Evolutionary conservation across 192 early-diverging fungal genomes (phyloP), one percentile per base, ranked within the genome.

Genomic region (Coemansia nantahalensis): DNA sequence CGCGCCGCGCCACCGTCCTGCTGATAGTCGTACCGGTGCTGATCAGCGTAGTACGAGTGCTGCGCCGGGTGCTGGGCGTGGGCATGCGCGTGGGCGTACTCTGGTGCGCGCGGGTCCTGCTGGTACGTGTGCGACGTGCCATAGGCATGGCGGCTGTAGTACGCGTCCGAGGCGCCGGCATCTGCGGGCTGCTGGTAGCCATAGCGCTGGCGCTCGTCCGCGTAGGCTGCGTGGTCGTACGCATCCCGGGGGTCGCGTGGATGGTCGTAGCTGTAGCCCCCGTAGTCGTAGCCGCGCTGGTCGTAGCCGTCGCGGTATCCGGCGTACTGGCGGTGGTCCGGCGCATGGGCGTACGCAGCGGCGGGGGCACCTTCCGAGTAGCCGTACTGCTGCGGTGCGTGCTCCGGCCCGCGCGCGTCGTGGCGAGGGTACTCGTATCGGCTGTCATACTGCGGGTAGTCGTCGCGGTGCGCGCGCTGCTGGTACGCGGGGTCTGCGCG

Each of bases 291-390:
- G 21, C 65, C 60, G 10, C 54, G 61, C 15, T 53, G 41, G 26
- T 38, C 38, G 33, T 75, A 75, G 12, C 44, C 55, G 14, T 67
- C 64, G 36, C 59, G 63, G 31, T 67, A 75, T 16, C 56, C 71
- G 6, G 71, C 41, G 38, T 68, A 75, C 18, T 31, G 17, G 12
- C 18, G 54, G 21, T 48, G 46, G 30, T 44, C 42, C 30, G 24
- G 32, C 10, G 47, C 40, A 9, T 42, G 51, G 17, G 49, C 8
- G 16, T 59, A 59, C 14, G 26, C 24, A 13, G 54, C 26, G 2
- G 56, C 35, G n/a, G n/a, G n/a, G 5, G 35, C 34, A n/a, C 45
- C 26, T 28, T 51, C 50, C 14, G 59, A 12, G 32, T 67, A 62
- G 0, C 48, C 40, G 34, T 66, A 74, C 24, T 50, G 55, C 18